Base-by-base conservation (phyloP, 2,329 filamentous ascomycete genomes). In the Venturia oleaginea region DNA sequence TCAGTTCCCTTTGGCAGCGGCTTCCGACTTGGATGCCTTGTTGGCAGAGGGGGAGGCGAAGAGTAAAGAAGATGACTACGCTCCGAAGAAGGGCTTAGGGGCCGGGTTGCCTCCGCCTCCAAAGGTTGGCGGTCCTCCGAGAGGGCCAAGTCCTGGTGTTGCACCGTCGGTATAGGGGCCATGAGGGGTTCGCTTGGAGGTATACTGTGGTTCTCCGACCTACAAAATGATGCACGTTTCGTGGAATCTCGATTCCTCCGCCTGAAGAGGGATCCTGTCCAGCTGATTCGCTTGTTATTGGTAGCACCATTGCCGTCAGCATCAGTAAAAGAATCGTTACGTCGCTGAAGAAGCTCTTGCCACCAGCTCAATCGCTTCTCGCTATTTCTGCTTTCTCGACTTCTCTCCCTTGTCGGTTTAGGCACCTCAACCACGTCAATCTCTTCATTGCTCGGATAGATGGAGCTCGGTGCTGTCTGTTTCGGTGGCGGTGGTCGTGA, bases 41-140 rank as follows among this genome's bases (percentile, higher is more conserved):
- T 78, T 79, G 70, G 74, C 74, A 54, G 77, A 79, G 68, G 77
- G 76, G 54, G 77, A 79, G 68, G 70, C 74, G 69, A 78, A 79
- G 71, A 78, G 76, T 62, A 69, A 71, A 60, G 74, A 78, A 68
- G 68, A 77, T 55, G 77, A 79, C 61, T 73, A 70, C 68, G 72
- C 71, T 65, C 72, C 74, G 1, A 73, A 70, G 63, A 59, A 62
- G 54, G 72, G 72, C 65, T 65, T 68, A 27, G 68, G 72, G 40
- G 69, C 67, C 32, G 55, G 67, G 8, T 30, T 48, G 30, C 72
- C 74, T 32, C 76, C 76, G 30, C 74, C 74, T 30, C 75, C 75
- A 19, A 76, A 73, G 63, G 67, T 66, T 24, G 73, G 73, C 7
- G 72, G 72, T 13, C 69, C 75, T 42, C 76, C 74, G 38, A 76